Percentiles rank a stretch among this genome's conserved stretches.
phyloP scores from a whole-genome alignment of 805 yeast genomes.

The Cyberlindnera subsufficiens region DNA sequence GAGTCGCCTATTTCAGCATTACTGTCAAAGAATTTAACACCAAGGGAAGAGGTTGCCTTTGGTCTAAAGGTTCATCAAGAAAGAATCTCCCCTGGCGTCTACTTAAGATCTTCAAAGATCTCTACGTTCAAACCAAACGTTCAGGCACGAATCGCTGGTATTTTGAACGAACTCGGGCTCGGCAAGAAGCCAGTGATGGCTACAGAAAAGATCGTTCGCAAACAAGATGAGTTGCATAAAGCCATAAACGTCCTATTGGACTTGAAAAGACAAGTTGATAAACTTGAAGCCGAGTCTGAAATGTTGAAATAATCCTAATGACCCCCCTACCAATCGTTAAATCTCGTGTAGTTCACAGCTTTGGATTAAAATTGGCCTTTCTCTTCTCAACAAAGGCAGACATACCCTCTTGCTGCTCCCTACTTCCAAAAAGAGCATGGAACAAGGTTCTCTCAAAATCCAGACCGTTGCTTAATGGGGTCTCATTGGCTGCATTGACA shows the following conservation, averaged over 20 bases:
- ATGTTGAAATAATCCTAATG: conserved; percentile 26
- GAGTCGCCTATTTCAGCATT: conserved; percentile 32
- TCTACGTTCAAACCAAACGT: conserved; percentile 74
- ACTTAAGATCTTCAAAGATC: conserved; percentile 71
- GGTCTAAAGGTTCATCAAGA: conserved; percentile 81
- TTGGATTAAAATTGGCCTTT: conserved; percentile 25
- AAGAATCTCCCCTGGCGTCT: conserved; percentile 64
- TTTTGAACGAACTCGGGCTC: conserved; percentile 72
- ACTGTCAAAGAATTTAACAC: conserved; percentile 41
- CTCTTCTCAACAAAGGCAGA: conserved; percentile 43
- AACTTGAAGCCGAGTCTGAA: conserved; percentile 71
- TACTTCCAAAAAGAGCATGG: conserved; percentile 39
- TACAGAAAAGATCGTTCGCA: conserved; percentile 68
- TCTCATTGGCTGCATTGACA: conserved; percentile 34
- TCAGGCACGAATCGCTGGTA: conserved; percentile 53
- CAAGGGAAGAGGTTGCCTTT: conserved; percentile 76
- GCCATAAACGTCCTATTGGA: conserved; percentile 71
- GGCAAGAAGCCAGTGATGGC: conserved; percentile 86
- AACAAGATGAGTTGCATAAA: conserved; percentile 70
- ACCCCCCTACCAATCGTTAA: too few species aligned
- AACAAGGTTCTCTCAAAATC: conserved; percentile 38
- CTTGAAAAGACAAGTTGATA: conserved; percentile 80
- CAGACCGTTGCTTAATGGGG: conserved; percentile 32
- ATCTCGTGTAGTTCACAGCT: conserved; percentile 7
- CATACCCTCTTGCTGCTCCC: conserved; percentile 47